These are phyloP conservation scores for Paramecium sexaurelia DNA, from an alignment of 73 alveolate species.

Conservation along the genomic window DNA sequence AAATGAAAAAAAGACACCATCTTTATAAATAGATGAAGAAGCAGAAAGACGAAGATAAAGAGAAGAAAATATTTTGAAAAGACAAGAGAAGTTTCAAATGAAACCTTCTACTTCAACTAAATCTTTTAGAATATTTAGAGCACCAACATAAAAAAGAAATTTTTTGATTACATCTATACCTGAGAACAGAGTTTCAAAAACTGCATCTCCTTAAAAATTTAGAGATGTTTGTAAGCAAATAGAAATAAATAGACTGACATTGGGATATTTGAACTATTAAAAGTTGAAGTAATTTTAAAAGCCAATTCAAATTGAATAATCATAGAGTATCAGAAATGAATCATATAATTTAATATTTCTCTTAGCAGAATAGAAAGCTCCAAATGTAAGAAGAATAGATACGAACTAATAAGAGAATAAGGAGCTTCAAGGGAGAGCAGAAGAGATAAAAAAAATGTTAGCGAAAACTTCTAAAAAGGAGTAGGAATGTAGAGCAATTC, in stretches of 20 bases:
- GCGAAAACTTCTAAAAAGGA: neutral
- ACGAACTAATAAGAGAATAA: neutral
- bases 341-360: neutral
- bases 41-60: constrained; percentile 2
- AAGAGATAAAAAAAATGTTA: constrained; percentile 9
- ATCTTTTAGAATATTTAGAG: neutral
- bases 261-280: constrained; percentile 48
- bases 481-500: neutral
- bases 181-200: neutral
- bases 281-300: constrained; percentile 11
- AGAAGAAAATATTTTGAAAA: neutral
- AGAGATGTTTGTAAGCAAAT: constrained; percentile 7
- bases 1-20: constrained; percentile 2
- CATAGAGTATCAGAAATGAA: neutral
- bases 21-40: neutral
- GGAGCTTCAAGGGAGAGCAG: constrained; percentile 7
- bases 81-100: neutral
- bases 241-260: constrained; percentile 39
- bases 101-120: neutral
- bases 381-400: constrained; percentile 14
- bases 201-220: constrained; percentile 42
- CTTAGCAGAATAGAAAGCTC: neutral
- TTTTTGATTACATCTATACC: constrained; percentile 31
- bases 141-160: neutral
- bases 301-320: neutral